These are phyloP conservation scores for Fusarium denticulatum DNA, from an alignment of 2,329 filamentous ascomycete species.

Conservation along the genomic window DNA sequence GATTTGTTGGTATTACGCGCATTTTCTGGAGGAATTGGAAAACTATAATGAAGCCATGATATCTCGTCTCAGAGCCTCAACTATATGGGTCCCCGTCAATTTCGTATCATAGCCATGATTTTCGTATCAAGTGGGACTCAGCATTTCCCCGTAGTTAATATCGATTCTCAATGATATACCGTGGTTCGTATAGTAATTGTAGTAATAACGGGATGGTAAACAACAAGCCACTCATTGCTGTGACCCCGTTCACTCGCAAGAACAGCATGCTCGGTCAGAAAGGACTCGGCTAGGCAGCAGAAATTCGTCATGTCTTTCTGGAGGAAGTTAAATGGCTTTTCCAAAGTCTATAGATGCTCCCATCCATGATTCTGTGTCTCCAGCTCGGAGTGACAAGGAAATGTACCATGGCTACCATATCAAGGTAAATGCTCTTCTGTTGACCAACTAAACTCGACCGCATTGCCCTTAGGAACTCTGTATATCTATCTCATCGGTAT, in stretches of 20 bases:
- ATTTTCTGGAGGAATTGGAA: not conserved
- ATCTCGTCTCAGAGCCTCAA: not conserved
- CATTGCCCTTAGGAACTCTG: too few relatives aligned
- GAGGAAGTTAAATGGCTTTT: not conserved
- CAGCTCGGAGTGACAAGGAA: not conserved
- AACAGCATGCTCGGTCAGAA: not conserved
- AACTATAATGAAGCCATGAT: not conserved
- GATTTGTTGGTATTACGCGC: too few relatives aligned
- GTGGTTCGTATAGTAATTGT: too few relatives aligned
- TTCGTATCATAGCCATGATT: not conserved
- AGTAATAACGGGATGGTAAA: not conserved
- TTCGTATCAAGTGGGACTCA: not conserved
- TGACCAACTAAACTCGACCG: not conserved
- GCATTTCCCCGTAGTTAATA: too few relatives aligned
- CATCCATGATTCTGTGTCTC: not conserved
- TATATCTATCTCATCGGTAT: too few relatives aligned
- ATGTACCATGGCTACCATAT: not conserved
- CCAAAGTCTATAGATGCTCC: not conserved
- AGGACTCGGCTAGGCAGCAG: not conserved
- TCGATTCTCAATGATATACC: accelerated
- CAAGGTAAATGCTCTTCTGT: not conserved
- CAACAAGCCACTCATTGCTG: not conserved
- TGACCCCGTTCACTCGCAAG: not conserved
- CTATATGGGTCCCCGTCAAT: not conserved
- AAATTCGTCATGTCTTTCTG: not conserved